phyloP scores from a whole-genome alignment of 768 basidiomycete species.

The Podaxis sp. region DNA sequence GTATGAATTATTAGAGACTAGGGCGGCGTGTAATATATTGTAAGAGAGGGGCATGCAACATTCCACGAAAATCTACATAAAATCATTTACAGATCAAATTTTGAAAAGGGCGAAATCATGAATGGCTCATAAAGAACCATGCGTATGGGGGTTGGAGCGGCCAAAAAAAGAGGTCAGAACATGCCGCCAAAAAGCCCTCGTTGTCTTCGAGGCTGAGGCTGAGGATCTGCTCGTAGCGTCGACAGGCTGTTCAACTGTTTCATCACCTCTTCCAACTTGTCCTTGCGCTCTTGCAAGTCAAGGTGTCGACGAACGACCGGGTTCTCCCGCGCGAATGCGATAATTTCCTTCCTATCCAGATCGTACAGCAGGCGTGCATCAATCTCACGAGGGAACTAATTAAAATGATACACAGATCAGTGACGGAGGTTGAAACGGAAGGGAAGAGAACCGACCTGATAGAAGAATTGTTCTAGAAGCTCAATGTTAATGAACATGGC shows the following conservation, averaged over 20 bases:
- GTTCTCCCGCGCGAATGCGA: slow-evolving; percentile 94
- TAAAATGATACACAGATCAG: not conserved
- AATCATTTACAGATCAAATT: not conserved
- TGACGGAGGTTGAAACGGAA: not conserved
- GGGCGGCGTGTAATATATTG: slow-evolving; percentile 15
- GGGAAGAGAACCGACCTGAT: slow-evolving; percentile 61
- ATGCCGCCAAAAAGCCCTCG: slow-evolving; percentile 78
- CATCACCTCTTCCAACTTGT: slow-evolving; percentile 97
- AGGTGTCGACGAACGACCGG: slow-evolving; percentile 84
- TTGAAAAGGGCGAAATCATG: not conserved
- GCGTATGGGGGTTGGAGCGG: slow-evolving; percentile 15
- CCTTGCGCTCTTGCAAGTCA: slow-evolving; percentile 94
- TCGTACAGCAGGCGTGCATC: slow-evolving; percentile 92
- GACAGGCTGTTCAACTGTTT: slow-evolving; percentile 92
- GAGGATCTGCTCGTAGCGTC: slow-evolving; percentile 80
- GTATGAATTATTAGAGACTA: slow-evolving; percentile 2
- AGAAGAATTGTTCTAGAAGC: slow-evolving; percentile 97
- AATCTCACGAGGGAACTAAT: slow-evolving; percentile 94
- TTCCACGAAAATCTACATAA: not conserved
- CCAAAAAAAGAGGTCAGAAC: slow-evolving; percentile 39
- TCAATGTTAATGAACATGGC: slow-evolving; percentile 99
- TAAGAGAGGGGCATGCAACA: not conserved
- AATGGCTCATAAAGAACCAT: not conserved
- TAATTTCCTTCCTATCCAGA: slow-evolving; percentile 86
- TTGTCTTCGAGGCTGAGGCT: slow-evolving; percentile 69